These are phyloP conservation scores for Platanthera guangdongensis DNA, from an alignment of 106 monocot genomes.

Conservation along the genomic window DNA sequence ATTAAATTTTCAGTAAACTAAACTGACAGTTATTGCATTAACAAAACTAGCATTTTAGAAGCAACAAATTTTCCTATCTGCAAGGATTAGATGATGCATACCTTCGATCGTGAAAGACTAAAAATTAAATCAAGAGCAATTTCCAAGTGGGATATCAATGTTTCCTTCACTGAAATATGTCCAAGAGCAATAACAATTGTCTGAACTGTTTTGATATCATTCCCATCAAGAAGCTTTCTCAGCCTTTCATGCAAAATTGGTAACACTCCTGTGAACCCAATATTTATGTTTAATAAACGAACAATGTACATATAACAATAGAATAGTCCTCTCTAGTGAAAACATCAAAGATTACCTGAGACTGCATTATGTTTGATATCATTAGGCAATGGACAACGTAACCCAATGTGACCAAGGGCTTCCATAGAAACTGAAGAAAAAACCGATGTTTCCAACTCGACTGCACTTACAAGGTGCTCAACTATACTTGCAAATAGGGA, in stretches of 20 bases:
- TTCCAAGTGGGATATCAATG: slow-evolving; percentile 44
- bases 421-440: slow-evolving; percentile 78
- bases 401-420: slow-evolving; percentile 92
- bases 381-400: slow-evolving; percentile 51
- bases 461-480: slow-evolving; percentile 44
- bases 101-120: slow-evolving; percentile 79
- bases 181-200: slow-evolving; percentile 81
- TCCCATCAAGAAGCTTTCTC: slow-evolving; percentile 56
- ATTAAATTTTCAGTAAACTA: background rate
- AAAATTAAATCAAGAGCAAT: slow-evolving; percentile 81
- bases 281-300: background rate
- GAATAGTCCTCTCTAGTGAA: background rate
- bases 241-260: slow-evolving; percentile 49
- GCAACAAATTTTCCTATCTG: background rate
- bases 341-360: slow-evolving; percentile 34
- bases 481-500: slow-evolving; percentile 26
- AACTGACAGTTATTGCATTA: background rate
- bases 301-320: background rate
- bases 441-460: slow-evolving; percentile 55
- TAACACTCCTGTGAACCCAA: slow-evolving; percentile 41
- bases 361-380: slow-evolving; percentile 30
- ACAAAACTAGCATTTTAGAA: background rate
- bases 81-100: slow-evolving; percentile 9
- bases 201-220: slow-evolving; percentile 74
- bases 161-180: slow-evolving; percentile 79